Conservation (phyloP, 1,139 yeast genomes). For the Petasospora rhodanensis region DNA sequence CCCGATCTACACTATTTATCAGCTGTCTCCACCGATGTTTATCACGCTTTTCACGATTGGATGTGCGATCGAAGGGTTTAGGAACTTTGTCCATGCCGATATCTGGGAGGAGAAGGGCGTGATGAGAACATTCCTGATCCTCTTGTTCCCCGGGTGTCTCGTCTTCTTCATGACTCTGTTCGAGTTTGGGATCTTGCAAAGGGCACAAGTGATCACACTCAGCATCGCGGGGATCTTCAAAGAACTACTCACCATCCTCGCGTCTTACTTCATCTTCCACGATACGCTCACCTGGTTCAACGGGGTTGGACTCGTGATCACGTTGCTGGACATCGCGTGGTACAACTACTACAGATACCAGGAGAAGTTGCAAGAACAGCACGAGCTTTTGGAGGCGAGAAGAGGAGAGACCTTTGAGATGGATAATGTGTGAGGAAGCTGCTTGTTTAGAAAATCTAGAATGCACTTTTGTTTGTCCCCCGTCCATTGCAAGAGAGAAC, state of each 20-base stretch:
- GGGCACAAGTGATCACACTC: slow-evolving; percentile 81
- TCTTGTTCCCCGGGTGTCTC: slow-evolving; percentile 76
- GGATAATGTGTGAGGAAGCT: slow-evolving; percentile 8
- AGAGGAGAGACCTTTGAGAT: slow-evolving; percentile 11
- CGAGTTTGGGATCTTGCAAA: slow-evolving; percentile 77
- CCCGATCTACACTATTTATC: slow-evolving; percentile 79
- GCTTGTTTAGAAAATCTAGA: no score
- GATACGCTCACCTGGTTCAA: slow-evolving; percentile 68
- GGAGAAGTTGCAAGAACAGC: slow-evolving; percentile 24
- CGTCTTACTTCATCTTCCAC: slow-evolving; percentile 68
- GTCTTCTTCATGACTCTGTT: slow-evolving; percentile 90
- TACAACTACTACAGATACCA: slow-evolving; percentile 64
- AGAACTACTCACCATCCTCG: slow-evolving; percentile 75
- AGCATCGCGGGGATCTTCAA: slow-evolving; percentile 91
- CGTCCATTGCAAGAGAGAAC: no score
- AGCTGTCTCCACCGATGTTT: slow-evolving; percentile 83
- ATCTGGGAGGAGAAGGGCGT: slow-evolving; percentile 63
- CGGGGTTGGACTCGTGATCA: slow-evolving; percentile 69
- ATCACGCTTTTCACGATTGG: slow-evolving; percentile 57
- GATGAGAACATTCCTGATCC: slow-evolving; percentile 47
- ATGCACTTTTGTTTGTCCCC: no score
- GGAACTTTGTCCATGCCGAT: slow-evolving; percentile 44
- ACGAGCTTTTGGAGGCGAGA: slow-evolving; percentile 4
- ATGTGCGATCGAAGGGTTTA: slow-evolving; percentile 59
- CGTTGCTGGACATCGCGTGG: slow-evolving; percentile 73